Conservation (phyloP, 192 early-diverging fungal genomes). For the Dispira simplex region DNA sequence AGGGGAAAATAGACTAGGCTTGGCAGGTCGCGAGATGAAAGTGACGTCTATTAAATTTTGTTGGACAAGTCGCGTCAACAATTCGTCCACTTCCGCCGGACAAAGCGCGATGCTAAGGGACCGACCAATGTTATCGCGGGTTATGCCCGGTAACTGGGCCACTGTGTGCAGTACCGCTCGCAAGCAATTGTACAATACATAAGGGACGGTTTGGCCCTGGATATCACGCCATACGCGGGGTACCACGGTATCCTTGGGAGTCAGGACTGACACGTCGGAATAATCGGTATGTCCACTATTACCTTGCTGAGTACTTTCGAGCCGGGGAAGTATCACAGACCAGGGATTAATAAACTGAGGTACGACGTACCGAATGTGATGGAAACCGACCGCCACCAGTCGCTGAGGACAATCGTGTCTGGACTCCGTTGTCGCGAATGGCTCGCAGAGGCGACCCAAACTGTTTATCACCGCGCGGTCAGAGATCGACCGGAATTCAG, state of each 20-base stretch:
- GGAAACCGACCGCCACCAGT: background rate
- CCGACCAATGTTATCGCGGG: background rate
- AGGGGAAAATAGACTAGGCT: too few relatives aligned
- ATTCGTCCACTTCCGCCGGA: background rate
- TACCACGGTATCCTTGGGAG: background rate
- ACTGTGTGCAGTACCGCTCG: background rate
- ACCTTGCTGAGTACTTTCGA: background rate
- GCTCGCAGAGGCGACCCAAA: background rate
- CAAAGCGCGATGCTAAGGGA: background rate
- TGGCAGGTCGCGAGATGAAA: too few relatives aligned
- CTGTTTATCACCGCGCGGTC: background rate
- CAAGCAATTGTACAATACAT: background rate
- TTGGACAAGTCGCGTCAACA: background rate
- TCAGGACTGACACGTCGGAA: background rate
- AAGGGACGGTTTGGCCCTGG: background rate
- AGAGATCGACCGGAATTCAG: background rate
- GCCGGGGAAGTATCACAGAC: background rate
- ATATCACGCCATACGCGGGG: background rate
- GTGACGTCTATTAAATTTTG: too few relatives aligned
- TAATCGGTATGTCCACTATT: background rate
- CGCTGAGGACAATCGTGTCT: background rate
- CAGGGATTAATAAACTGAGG: background rate
- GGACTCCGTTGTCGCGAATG: background rate
- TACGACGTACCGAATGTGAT: background rate
- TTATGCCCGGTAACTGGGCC: background rate